A percentile compares a stretch with the other conserved stretches of the same genome.
Evolutionary conservation across 2,329 filamentous ascomycete species (phyloP).

Genomic region (Alternaria gaisen): DNA sequence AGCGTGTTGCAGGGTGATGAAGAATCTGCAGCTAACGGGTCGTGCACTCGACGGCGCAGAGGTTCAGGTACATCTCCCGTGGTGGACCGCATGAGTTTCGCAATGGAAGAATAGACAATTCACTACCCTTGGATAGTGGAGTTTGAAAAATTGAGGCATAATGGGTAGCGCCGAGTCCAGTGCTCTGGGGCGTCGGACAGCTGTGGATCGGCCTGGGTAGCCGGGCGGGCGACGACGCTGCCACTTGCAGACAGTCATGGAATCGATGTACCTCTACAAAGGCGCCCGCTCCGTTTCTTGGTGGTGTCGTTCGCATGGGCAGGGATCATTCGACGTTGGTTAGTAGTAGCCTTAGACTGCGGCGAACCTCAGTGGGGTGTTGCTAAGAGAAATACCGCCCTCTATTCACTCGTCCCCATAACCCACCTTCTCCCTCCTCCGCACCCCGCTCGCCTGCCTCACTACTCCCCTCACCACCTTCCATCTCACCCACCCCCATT

Average conservation of each 20-base stretch:
- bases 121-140: slow-evolving; percentile 1
- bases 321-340: slow-evolving; percentile 32
- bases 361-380: slow-evolving; percentile 34
- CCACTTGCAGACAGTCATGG: slow-evolving; percentile 4
- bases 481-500: slow-evolving; percentile 6
- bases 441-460: slow-evolving; percentile 18
- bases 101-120: slow-evolving; percentile 8
- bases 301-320: slow-evolving; percentile 38
- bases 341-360: slow-evolving; percentile 20
- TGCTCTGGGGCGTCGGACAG: slow-evolving; percentile 14
- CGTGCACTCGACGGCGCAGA: slow-evolving; percentile 32
- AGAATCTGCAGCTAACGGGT: slow-evolving; percentile 35
- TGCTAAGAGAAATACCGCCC: slow-evolving; percentile 41
- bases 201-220: slow-evolving; percentile 14
- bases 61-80: slow-evolving; percentile 46
- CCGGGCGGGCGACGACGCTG: slow-evolving; percentile 3
- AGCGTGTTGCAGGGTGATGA: slow-evolving; percentile 13
- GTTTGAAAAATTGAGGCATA: slow-evolving; percentile 5
- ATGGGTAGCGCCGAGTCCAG: slow-evolving; percentile 12
- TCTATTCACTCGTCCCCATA: slow-evolving; percentile 27
- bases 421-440: slow-evolving; percentile 21
- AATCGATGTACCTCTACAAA: slow-evolving; percentile 33
- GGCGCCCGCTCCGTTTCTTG: slow-evolving; percentile 25
- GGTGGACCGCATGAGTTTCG: slow-evolving; percentile 17
- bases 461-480: slow-evolving; percentile 9